Evolutionary conservation across 768 basidiomycete species (phyloP), one percentile per base, ranked within the genome.

Genomic region (Daedaleopsis sinensis): DNA sequence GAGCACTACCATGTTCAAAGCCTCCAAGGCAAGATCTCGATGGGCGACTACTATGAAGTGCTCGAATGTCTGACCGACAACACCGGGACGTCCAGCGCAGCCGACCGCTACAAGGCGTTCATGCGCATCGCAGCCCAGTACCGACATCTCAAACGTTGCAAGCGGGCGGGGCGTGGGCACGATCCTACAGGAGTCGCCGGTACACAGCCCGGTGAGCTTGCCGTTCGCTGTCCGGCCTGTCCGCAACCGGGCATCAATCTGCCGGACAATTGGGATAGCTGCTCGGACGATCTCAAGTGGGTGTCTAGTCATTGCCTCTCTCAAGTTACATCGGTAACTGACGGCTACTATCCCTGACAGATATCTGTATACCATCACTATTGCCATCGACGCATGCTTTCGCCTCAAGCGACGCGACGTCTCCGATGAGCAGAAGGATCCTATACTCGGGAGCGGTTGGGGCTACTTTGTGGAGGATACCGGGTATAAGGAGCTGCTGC

Each of bases 381-480:
- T 74, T 1, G 67, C 71, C 2, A 64, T 70, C 0, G 71, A 76
- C 56, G 71, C 73, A 0, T 71, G 70, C 53, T 76, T 76, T 38
- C 63, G 66, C 3, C 21, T 57, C n/a, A 56, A 56, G 32, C 43
- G 55, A 10, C 55, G 55, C n/a, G 56, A 46, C 71, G 48, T 72
- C 71, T 50, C 48, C 9, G 50, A 18, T 35, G 48, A 50, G 56
- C 35, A 42, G 43, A 3, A 63, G 59, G 42, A 35, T 16, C 43
- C 52, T n/a, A 52, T 2, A 59, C 66, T 8, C 61, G 53, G 3
- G 65, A 56, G 13, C 2, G 74, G 74, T 1, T 68, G 63, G 67
- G 55, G 61, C 2, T 73, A 72, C 32, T 73, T 72, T 49, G 67
- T 72, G 1, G 64, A 73, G 46, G 58, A 67, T 3, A 42, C 1